phyloP scores from a whole-genome alignment of 2,329 filamentous ascomycete species.

The Cytospora paraplurivora region DNA sequence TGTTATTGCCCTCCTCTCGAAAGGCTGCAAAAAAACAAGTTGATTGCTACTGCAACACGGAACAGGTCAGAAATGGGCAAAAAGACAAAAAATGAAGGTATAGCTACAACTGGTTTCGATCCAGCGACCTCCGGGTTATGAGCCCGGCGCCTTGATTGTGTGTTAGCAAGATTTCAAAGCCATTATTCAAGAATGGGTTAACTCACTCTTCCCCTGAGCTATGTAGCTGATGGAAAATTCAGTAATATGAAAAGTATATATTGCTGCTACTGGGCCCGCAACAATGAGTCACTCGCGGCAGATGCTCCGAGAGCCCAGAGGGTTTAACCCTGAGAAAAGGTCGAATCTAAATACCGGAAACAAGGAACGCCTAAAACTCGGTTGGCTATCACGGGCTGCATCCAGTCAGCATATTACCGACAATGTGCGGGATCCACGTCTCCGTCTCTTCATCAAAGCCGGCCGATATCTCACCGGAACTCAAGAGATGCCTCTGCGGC shows the following conservation, averaged over 20 bases:
- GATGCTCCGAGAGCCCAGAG: background rate
- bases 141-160: conserved; percentile 17
- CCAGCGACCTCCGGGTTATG: conserved; percentile 26
- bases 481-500: conserved; percentile 52
- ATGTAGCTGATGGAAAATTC: conserved; percentile 18
- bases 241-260: background rate
- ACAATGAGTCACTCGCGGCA: conserved; percentile 6
- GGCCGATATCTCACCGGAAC: conserved; percentile 38
- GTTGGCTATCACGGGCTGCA: background rate
- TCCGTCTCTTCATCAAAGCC: conserved; percentile 45
- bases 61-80: background rate
- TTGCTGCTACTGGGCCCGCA: background rate
- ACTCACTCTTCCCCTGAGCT: conserved; percentile 25
- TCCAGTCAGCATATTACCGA: conserved; percentile 11
- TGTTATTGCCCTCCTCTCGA: too few relatives aligned
- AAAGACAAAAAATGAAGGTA: background rate
- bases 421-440: conserved; percentile 65
- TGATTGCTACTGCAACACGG: too few relatives aligned
- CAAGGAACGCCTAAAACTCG: too few relatives aligned
- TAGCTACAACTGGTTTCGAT: conserved; percentile 27
- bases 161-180: background rate
- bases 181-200: background rate
- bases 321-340: background rate
- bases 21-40: too few relatives aligned
- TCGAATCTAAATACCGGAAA: too few relatives aligned